Evolutionary conservation across 2,329 filamentous ascomycete genomes (phyloP), one percentile per base, ranked within the genome.

Genomic region (Neofusicoccum kwambonambiense): DNA sequence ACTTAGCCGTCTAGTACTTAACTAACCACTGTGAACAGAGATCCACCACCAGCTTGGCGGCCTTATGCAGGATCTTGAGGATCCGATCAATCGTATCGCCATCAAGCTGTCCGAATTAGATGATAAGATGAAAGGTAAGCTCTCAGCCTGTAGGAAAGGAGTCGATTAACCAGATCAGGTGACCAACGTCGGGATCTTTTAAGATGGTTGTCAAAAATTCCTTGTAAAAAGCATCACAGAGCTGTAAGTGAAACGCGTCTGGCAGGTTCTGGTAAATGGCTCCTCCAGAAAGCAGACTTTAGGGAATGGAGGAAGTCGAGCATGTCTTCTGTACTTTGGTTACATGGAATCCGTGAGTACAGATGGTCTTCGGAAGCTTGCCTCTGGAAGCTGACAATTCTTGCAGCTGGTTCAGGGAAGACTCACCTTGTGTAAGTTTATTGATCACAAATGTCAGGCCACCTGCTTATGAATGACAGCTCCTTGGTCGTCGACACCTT

Each of bases 341-440:
- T 51, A 4, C 49, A 51, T 6, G 49, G 49, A 15, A n/a, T 31
- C 9, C 45, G 35, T 37, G 12, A 7, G 35, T 37, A 37, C 35
- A 37, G 7, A 8, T 12, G 12, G 12, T 4, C 7, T 37, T 22
- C 19, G 19, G 19, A 12, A 37, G 7, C 7, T 4, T 8, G 1
- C 3, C 35, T 37, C 12, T 37, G 8, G 12, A 8, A 37, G 35
- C 3, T 37, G 12, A 37, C 35, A 3, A 37, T 37, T 8, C 5
- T 12, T 37, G 35, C 12, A 44, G 12, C 41, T 44, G 61, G 54
- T 65, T 65, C 22, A 50, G 44, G 19, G 12, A 68, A 56, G 67
- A 68, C 31, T 1, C 69, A 2, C 27, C 56, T 15, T 70, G 68
- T 68, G 51, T 70, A 19, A 70, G 69, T 15, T 35, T 45, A 22